Percentiles rank a stretch among this genome's conserved stretches.
These are phyloP conservation scores for Dictyostelium intermedium DNA, from an alignment of 78 protist genomes.

Conservation along the genomic window DNA sequence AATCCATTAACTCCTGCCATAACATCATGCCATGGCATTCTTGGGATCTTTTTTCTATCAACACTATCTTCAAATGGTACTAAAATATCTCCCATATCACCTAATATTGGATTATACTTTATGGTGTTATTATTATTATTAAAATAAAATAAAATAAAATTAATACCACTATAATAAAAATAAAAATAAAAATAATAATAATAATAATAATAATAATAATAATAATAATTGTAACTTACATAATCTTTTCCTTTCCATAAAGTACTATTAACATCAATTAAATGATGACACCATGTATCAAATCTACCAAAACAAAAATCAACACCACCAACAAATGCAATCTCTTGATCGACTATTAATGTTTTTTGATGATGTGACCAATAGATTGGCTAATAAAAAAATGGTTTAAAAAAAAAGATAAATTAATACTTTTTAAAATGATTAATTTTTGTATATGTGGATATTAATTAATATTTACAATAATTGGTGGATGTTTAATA, in stretches of 20 bases:
- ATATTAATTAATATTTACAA: conserved; percentile 2
- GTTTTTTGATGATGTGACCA: conserved; percentile 89
- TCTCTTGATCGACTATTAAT: conserved; percentile 76
- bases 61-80: conserved; percentile 63
- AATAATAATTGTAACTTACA: background rate
- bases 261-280: conserved; percentile 62
- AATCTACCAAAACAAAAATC: conserved; percentile 84
- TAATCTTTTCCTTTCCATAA: conserved; percentile 84
- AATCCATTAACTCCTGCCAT: conserved; percentile 76
- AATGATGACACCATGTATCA: conserved; percentile 79
- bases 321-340: conserved; percentile 85
- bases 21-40: conserved; percentile 88
- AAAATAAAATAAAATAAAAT: background rate
- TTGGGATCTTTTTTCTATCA: conserved; percentile 70
- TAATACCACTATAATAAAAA: background rate
- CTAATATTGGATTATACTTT: conserved; percentile 60
- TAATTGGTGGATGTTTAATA: conserved; percentile 78
- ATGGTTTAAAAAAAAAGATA: background rate
- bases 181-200: background rate
- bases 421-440: too few relatives aligned
- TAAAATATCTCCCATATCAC: conserved; percentile 73
- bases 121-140: background rate
- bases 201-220: background rate
- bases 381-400: conserved; percentile 52
- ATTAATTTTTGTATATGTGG: background rate